Conservation (phyloP, 2,329 filamentous ascomycete genomes). For the Sclerotinia spermophila region DNA sequence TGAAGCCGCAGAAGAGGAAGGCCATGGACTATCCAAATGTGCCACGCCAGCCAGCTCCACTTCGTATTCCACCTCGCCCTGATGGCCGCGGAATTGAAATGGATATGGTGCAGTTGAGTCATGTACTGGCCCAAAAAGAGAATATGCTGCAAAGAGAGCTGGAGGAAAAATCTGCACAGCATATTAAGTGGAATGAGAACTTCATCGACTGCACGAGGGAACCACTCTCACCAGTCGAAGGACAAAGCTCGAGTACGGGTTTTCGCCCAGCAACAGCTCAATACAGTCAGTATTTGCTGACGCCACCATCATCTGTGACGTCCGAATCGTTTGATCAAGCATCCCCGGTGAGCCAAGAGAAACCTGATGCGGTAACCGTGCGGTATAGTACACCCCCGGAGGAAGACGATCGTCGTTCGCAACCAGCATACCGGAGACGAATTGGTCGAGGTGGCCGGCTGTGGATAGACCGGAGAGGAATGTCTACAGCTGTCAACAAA, state of each 20-base stretch:
- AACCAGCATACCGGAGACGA: slow-evolving; percentile 74
- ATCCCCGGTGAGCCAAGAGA: slow-evolving; percentile 31
- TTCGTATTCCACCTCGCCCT: slow-evolving; percentile 65
- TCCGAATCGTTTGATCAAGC: slow-evolving; percentile 38
- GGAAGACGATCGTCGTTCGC: slow-evolving; percentile 33
- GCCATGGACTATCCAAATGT: slow-evolving; percentile 51
- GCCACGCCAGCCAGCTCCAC: slow-evolving; percentile 59
- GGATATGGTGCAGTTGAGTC: slow-evolving; percentile 73
- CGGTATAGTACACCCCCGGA: slow-evolving; percentile 32
- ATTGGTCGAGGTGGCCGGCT: slow-evolving; percentile 80
- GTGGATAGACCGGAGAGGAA: slow-evolving; percentile 80
- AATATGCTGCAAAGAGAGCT: slow-evolving; percentile 78
- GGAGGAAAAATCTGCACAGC: slow-evolving; percentile 81
- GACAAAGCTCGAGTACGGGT: slow-evolving; percentile 56
- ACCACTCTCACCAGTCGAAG: slow-evolving; percentile 74
- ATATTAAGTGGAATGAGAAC: slow-evolving; percentile 86
- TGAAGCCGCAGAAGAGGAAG: slow-evolving; percentile 68
- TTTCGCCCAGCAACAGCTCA: slow-evolving; percentile 72
- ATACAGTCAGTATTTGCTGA: slow-evolving; percentile 59
- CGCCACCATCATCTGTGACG: slow-evolving; percentile 51
- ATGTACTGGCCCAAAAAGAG: slow-evolving; percentile 76
- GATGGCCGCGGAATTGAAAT: slow-evolving; percentile 71
- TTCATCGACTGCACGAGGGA: slow-evolving; percentile 84
- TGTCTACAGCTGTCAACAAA: slow-evolving; percentile 50
- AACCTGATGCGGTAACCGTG: slow-evolving; percentile 28